These are phyloP conservation scores for Tetradesmus lagerheimii DNA, from an alignment of 139 green algal genomes.

Conservation along the genomic window DNA sequence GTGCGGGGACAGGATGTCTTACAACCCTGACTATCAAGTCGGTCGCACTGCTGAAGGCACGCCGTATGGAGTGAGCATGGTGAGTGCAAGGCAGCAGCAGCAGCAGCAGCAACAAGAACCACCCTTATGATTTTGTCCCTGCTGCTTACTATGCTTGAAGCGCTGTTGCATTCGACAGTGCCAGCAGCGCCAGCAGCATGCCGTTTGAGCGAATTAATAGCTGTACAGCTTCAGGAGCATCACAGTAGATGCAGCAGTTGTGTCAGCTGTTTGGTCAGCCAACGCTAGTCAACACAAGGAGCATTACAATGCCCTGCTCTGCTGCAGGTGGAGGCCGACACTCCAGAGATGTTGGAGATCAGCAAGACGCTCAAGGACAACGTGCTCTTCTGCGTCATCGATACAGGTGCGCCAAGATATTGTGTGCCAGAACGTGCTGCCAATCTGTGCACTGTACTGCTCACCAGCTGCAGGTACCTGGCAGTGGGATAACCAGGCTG, in stretches of 20 bases:
- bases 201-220: too few species aligned
- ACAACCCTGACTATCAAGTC: not conserved
- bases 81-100: not conserved
- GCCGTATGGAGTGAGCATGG: not conserved
- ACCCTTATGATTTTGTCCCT: too few species aligned
- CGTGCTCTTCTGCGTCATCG: slow-evolving; percentile 40
- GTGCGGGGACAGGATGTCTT: not conserved
- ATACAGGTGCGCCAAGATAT: not conserved
- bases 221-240: too few species aligned
- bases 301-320: not conserved
- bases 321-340: not conserved
- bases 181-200: too few species aligned
- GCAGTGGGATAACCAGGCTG: too few species aligned
- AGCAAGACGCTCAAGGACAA: slow-evolving; percentile 20
- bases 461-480: too few species aligned
- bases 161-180: too few species aligned
- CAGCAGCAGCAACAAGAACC: not conserved
- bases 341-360: not conserved
- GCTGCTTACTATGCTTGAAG: too few species aligned
- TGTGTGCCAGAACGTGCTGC: too few species aligned
- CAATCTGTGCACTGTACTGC: too few species aligned
- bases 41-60: not conserved
- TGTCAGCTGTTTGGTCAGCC: too few species aligned
- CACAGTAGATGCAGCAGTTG: too few species aligned
- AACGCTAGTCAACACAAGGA: not conserved